phyloP scores from a whole-genome alignment of 2,329 filamentous ascomycete species.

The Paraphaeosphaeria minitans region DNA sequence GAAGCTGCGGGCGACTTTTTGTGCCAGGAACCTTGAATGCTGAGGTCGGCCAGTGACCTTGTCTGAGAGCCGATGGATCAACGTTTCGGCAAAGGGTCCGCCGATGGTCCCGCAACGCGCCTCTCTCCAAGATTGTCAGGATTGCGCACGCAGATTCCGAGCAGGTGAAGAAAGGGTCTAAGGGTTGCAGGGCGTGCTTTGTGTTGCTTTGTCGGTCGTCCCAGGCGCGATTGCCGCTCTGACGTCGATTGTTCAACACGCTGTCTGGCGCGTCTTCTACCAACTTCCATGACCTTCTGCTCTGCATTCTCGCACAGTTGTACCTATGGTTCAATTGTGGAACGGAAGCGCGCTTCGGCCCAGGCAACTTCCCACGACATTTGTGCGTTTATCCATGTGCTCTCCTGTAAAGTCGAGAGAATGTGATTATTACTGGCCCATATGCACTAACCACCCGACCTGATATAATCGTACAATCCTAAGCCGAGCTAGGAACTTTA shows the following conservation, averaged over 20 bases:
- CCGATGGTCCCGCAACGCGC: conserved; percentile 11
- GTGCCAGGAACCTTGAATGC: conserved; percentile 16
- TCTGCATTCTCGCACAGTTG: conserved; percentile 3
- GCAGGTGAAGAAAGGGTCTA: neutral
- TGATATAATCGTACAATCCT: conserved; percentile 26
- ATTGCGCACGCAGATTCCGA: neutral
- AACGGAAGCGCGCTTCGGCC: neutral
- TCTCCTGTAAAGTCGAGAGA: neutral
- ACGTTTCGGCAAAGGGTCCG: conserved; percentile 27
- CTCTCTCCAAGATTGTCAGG: neutral
- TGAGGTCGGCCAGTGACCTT: conserved; percentile 35
- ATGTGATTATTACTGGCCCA: neutral
- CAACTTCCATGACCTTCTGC: conserved; percentile 34
- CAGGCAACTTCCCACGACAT: neutral
- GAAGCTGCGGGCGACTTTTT: conserved; percentile 26
- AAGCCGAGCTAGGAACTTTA: conserved; percentile 18
- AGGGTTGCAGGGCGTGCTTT: conserved; percentile 1
- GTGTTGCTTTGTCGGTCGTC: conserved; percentile 18
- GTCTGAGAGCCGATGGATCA: conserved; percentile 19
- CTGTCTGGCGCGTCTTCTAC: conserved; percentile 20
- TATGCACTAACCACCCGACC: neutral
- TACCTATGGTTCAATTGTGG: neutral
- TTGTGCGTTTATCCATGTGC: neutral
- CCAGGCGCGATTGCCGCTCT: conserved; percentile 19
- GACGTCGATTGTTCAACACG: conserved; percentile 31